Conservation (phyloP, 169 alveolate species). For the Blepharisma undulans region DNA sequence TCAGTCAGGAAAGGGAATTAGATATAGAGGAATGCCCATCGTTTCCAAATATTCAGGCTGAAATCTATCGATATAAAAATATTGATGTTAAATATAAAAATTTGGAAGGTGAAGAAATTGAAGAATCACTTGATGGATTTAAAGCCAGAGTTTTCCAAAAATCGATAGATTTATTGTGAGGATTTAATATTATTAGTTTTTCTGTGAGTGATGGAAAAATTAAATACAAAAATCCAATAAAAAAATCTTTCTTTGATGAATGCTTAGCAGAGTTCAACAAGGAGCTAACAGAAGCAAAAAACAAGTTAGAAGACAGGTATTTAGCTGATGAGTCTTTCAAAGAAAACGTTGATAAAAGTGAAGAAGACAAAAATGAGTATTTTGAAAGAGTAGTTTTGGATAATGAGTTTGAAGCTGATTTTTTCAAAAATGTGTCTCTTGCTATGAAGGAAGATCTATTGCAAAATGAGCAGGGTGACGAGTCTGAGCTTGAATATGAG, state of each 20-base stretch:
- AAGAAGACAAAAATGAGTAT: background rate
- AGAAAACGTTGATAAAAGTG: background rate
- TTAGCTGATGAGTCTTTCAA: background rate
- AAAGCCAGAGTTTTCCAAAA: constrained; percentile 7
- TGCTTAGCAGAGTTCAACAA: background rate
- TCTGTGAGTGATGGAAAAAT: background rate
- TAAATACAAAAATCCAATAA: background rate
- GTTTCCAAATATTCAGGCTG: background rate
- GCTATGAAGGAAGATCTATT: background rate
- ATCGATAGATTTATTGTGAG: background rate
- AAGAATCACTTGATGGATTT: background rate
- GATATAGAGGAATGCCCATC: constrained; percentile 24
- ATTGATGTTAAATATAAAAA: constrained; percentile 7
- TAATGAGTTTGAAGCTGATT: background rate
- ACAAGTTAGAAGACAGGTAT: background rate
- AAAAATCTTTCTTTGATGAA: background rate
- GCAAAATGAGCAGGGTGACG: background rate
- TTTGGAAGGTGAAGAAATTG: background rate
- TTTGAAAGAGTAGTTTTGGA: background rate
- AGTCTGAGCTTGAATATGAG: background rate
- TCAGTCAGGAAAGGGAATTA: background rate
- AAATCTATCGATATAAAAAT: background rate
- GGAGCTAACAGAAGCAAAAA: background rate
- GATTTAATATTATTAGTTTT: background rate
- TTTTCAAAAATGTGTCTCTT: background rate